These are phyloP conservation scores for Volvox reticuliferus DNA, from an alignment of 139 green algal species.

Conservation along the genomic window DNA sequence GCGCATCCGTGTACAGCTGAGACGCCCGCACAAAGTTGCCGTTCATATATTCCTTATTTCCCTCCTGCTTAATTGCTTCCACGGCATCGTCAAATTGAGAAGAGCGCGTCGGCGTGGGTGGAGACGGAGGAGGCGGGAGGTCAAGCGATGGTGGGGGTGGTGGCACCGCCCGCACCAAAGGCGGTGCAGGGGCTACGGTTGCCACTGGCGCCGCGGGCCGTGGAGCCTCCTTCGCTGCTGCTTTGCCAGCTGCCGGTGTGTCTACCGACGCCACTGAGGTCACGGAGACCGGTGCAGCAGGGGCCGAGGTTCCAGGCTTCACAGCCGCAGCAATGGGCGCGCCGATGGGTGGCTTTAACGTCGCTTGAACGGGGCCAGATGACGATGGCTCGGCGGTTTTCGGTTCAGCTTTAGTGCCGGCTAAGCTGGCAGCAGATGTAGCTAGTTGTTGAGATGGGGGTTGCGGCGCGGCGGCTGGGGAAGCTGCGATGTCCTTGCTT, in stretches of 20 bases:
- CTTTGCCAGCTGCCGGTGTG: too few species aligned
- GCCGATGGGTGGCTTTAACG: too few species aligned
- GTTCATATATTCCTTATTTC: slow-evolving; percentile 40
- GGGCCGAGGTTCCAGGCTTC: not conserved
- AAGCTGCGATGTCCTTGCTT: not conserved
- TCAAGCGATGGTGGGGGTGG: not conserved
- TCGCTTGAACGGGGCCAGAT: not conserved
- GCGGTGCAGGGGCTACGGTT: not conserved
- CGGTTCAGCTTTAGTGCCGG: not conserved
- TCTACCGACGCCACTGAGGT: not conserved
- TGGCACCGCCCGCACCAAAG: too few species aligned
- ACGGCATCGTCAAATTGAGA: slow-evolving; percentile 13
- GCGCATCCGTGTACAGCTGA: slow-evolving; percentile 44
- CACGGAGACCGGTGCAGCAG: not conserved
- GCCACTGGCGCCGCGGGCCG: not conserved
- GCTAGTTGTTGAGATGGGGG: not conserved
- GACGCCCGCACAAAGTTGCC: slow-evolving; percentile 30
- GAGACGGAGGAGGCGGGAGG: not conserved
- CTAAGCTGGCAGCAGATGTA: not conserved
- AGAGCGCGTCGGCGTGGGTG: not conserved
- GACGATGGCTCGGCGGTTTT: not conserved
- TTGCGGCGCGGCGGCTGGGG: not conserved
- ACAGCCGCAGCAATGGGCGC: too few species aligned
- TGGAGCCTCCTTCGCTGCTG: not conserved
- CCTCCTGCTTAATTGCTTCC: slow-evolving; percentile 30